A percentile compares a stretch with the other conserved stretches of the same genome.
Evolutionary conservation across 2,329 filamentous ascomycete species (phyloP).

Genomic region (Xylaria sp.): DNA sequence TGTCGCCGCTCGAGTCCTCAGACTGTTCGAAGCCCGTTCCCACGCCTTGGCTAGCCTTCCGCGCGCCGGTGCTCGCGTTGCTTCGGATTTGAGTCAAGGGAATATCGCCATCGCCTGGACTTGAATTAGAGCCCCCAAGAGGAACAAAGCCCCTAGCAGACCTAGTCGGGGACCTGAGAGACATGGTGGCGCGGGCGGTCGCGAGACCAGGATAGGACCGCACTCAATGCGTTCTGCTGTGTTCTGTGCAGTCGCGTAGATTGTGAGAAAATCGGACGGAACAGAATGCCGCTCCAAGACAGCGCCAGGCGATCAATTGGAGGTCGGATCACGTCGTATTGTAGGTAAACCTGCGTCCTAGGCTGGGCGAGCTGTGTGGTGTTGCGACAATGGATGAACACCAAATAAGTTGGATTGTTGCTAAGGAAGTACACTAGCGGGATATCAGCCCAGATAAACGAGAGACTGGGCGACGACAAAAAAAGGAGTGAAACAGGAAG

Average conservation of each 20-base stretch:
- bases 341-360: not conserved
- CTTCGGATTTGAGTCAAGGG: slow-evolving; percentile 55
- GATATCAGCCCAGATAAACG: slow-evolving; percentile 33
- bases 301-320: slow-evolving; percentile 41
- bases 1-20: slow-evolving; percentile 37
- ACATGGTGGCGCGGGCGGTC: slow-evolving; percentile 31
- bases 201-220: not conserved
- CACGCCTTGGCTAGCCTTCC: slow-evolving; percentile 51
- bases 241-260: not conserved
- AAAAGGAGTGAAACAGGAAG: slow-evolving; percentile 3
- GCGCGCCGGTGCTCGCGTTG: slow-evolving; percentile 59
- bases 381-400: not conserved
- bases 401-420: slow-evolving; percentile 15
- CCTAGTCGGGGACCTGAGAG: slow-evolving; percentile 36
- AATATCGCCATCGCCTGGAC: slow-evolving; percentile 35
- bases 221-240: not conserved
- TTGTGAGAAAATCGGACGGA: slow-evolving; percentile 20
- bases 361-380: not conserved
- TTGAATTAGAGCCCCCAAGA: slow-evolving; percentile 32
- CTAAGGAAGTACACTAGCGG: slow-evolving; percentile 9
- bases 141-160: slow-evolving; percentile 41
- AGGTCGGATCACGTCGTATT: slow-evolving; percentile 14
- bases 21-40: slow-evolving; percentile 40
- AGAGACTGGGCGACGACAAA: slow-evolving; percentile 30
- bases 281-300: slow-evolving; percentile 29